phyloP scores from a whole-genome alignment of 169 alveolate genomes.

The Babesia ovis region DNA sequence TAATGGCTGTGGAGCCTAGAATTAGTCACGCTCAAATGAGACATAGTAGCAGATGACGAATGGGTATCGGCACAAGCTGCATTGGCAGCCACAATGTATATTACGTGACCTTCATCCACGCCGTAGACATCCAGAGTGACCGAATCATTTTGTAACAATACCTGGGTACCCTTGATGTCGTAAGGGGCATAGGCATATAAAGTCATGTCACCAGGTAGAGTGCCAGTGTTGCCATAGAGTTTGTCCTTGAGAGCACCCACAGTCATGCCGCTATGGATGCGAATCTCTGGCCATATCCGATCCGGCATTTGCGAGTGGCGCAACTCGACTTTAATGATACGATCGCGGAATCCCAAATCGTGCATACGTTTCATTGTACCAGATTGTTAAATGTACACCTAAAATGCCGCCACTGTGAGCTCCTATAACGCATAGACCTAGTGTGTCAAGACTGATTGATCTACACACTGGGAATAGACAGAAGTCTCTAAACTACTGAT shows the following conservation, averaged over 20 bases:
- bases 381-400: too few species aligned
- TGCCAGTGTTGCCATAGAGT: constrained; percentile 69
- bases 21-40: constrained; percentile 11
- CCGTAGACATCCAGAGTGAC: constrained; percentile 48
- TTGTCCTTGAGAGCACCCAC: constrained; percentile 64
- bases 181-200: constrained; percentile 64
- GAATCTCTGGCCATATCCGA: constrained; percentile 65
- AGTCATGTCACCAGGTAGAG: constrained; percentile 44
- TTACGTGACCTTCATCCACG: constrained; percentile 59
- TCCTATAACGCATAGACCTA: too few species aligned
- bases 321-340: constrained; percentile 58
- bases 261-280: constrained; percentile 58
- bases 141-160: constrained; percentile 45
- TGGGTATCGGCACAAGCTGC: not conserved
- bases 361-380: constrained; percentile 30
- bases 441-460: too few species aligned
- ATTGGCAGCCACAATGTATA: constrained; percentile 25
- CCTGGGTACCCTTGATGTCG: constrained; percentile 44
- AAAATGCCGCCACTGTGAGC: too few species aligned
- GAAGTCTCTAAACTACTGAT: too few species aligned
- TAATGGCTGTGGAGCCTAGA: constrained; percentile 30
- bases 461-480: too few species aligned
- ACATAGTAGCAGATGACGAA: not conserved
- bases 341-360: constrained; percentile 8
- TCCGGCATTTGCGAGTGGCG: constrained; percentile 44